A percentile compares a stretch with the other conserved stretches of the same genome.
phyloP scores from a whole-genome alignment of 495 filamentous ascomycete genomes.

The Penicillium psychrofluorescens region DNA sequence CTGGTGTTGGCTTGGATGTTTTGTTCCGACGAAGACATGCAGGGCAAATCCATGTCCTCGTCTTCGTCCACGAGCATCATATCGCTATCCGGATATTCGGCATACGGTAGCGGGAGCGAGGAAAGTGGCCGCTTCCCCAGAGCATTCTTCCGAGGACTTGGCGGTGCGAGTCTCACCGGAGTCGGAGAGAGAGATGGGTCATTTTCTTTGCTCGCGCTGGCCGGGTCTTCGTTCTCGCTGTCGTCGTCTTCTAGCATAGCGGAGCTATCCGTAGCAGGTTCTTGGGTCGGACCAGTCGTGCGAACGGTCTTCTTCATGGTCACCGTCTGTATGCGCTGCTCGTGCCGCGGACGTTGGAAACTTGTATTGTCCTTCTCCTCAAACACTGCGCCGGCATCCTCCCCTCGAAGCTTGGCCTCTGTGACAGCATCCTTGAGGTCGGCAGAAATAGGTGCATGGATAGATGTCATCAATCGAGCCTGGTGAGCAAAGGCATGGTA shows the following conservation, averaged over 20 bases:
- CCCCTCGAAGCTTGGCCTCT: conserved; percentile 55
- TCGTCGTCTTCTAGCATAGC: conserved; percentile 9
- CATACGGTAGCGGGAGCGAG: conserved; percentile 24
- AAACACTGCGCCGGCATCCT: conserved; percentile 33
- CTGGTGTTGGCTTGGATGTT: conserved; percentile 36
- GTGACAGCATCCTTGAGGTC: conserved; percentile 33
- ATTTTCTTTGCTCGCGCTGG: conserved; percentile 41
- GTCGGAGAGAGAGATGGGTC: conserved; percentile 38
- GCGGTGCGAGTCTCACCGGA: conserved; percentile 21
- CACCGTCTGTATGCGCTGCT: conserved; percentile 13
- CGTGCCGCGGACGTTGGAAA: conserved; percentile 17
- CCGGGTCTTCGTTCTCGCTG: conserved; percentile 23
- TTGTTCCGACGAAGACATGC: conserved; percentile 29
- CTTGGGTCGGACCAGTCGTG: conserved; percentile 1
- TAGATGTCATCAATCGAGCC: conserved; percentile 59
- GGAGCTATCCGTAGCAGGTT: not conserved
- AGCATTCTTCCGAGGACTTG: conserved; percentile 27
- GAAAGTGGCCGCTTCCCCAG: conserved; percentile 37
- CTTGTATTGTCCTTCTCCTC: conserved; percentile 12
- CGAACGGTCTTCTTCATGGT: conserved; percentile 17
- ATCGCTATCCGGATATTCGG: conserved; percentile 15
- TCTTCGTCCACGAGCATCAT: conserved; percentile 25
- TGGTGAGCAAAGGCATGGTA: conserved; percentile 53
- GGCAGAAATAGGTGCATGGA: conserved; percentile 52
- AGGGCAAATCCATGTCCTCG: conserved; percentile 6